Conservation (phyloP, 768 basidiomycete species). For the Mycena metata region DNA sequence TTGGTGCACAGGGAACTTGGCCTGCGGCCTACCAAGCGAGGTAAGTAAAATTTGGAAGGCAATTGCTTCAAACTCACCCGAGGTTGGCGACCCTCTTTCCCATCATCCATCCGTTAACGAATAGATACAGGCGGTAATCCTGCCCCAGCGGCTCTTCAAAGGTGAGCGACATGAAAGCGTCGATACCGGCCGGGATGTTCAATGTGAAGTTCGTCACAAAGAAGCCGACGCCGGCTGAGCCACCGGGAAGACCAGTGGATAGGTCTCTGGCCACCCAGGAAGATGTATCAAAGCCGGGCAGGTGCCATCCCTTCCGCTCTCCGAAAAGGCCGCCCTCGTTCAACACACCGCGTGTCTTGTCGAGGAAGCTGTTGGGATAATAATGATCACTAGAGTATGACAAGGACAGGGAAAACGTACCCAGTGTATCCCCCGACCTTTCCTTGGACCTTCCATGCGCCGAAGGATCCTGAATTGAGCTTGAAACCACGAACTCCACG, state of each 20-base stretch:
- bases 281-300: constrained; percentile 76
- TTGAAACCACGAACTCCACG: constrained; percentile 84
- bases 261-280: constrained; percentile 72
- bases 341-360: constrained; percentile 76
- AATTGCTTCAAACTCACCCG: constrained; percentile 58
- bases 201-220: constrained; percentile 83
- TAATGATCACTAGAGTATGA: too few species aligned
- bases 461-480: constrained; percentile 73
- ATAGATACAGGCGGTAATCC: constrained; percentile 79
- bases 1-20: constrained; percentile 86
- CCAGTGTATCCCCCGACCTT: constrained; percentile 78
- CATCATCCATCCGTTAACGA: constrained; percentile 93
- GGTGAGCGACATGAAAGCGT: constrained; percentile 78
- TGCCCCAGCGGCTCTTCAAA: constrained; percentile 72
- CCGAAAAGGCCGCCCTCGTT: constrained; percentile 82
- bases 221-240: constrained; percentile 81
- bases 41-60: neutral
- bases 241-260: constrained; percentile 68
- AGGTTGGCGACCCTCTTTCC: constrained; percentile 83
- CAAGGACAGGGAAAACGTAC: constrained; percentile 54
- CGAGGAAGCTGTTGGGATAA: constrained; percentile 71
- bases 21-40: constrained; percentile 68
- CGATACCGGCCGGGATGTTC: constrained; percentile 68
- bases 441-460: constrained; percentile 80
- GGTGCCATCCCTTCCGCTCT: constrained; percentile 82